Evolutionary conservation across 2,329 filamentous ascomycete species (phyloP).

Genomic region (Sclerotiophoma versabilis): DNA sequence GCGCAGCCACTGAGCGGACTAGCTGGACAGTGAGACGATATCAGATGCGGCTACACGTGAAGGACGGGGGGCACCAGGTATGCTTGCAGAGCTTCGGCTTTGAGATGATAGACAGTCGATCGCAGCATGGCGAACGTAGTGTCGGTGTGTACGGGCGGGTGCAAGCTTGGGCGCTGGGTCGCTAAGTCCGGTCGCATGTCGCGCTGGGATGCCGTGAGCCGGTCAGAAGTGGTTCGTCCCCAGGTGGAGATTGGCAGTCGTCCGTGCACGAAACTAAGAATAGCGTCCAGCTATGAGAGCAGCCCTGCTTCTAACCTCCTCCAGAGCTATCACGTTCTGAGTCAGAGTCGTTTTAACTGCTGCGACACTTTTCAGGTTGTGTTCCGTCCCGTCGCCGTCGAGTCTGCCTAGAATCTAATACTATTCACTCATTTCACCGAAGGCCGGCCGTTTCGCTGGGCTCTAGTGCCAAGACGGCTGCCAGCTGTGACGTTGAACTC

Average conservation of each 20-base stretch:
- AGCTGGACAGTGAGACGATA: constrained; percentile 34
- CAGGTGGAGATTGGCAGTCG: constrained; percentile 10
- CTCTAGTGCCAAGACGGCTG: constrained; percentile 11
- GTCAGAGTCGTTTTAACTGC: constrained; percentile 18
- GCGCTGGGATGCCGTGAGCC: constrained; percentile 23
- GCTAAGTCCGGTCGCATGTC: constrained; percentile 21
- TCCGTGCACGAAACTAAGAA: constrained; percentile 13
- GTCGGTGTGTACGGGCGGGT: constrained; percentile 20
- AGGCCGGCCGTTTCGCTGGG: constrained; percentile 17
- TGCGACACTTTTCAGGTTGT: constrained; percentile 10
- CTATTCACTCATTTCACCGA: constrained; percentile 18
- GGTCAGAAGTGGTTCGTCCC: constrained; percentile 14
- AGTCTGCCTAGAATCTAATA: constrained; percentile 8
- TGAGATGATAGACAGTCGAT: constrained; percentile 36
- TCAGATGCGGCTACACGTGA: constrained; percentile 36
- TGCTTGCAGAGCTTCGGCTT: constrained; percentile 28
- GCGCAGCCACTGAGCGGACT: constrained; percentile 19
- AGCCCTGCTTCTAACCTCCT: constrained; percentile 19
- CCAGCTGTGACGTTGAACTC: constrained; percentile 13
- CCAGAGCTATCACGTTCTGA: constrained; percentile 11
- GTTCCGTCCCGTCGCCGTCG: constrained; percentile 10
- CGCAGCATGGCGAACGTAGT: constrained; percentile 29
- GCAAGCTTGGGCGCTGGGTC: constrained; percentile 16
- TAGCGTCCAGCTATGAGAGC: constrained; percentile 14
- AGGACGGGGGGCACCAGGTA: constrained; percentile 19